phyloP scores from a whole-genome alignment of 257 asterid genomes.

The Fraxinus excelsior region DNA sequence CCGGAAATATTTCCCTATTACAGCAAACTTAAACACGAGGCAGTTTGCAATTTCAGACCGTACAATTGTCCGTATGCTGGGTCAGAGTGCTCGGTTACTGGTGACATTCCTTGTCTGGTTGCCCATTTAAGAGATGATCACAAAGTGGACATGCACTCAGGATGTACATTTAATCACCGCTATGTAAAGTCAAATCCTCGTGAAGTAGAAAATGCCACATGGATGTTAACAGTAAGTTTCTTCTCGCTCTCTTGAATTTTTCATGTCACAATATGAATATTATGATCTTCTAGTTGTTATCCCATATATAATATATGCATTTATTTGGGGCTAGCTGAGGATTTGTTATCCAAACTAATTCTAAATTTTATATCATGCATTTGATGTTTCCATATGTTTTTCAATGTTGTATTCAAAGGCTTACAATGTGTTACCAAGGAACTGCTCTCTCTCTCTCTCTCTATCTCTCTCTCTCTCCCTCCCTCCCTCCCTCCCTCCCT shows the following conservation, averaged over 20 bases:
- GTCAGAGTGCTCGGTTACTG: slow-evolving; percentile 35
- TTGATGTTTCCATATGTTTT: too few relatives aligned
- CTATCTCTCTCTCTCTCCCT: too few relatives aligned
- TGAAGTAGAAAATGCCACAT: slow-evolving; percentile 43
- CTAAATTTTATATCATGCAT: too few relatives aligned
- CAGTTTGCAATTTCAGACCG: slow-evolving; percentile 39
- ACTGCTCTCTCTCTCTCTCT: too few relatives aligned
- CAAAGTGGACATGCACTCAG: slow-evolving; percentile 42
- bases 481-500: too few relatives aligned
- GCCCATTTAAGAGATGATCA: slow-evolving; percentile 42
- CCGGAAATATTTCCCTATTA: slow-evolving; percentile 35
- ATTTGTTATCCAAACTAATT: not conserved
- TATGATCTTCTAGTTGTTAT: not conserved
- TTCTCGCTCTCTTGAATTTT: not conserved
- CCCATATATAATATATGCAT: not conserved
- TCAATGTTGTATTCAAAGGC: too few relatives aligned
- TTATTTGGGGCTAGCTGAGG: not conserved
- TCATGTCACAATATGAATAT: not conserved
- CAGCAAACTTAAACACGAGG: slow-evolving; percentile 43
- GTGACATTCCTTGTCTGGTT: slow-evolving; percentile 38
- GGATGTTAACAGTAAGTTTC: slow-evolving; percentile 45
- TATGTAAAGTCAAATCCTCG: slow-evolving; percentile 46
- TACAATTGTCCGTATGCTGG: slow-evolving; percentile 36
- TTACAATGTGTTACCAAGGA: too few relatives aligned
- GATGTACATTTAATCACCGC: slow-evolving; percentile 38